Evolutionary conservation across 2,329 filamentous ascomycete genomes (phyloP), one percentile per base, ranked within the genome.

Genomic region (Colletotrichum gloeosporioides): DNA sequence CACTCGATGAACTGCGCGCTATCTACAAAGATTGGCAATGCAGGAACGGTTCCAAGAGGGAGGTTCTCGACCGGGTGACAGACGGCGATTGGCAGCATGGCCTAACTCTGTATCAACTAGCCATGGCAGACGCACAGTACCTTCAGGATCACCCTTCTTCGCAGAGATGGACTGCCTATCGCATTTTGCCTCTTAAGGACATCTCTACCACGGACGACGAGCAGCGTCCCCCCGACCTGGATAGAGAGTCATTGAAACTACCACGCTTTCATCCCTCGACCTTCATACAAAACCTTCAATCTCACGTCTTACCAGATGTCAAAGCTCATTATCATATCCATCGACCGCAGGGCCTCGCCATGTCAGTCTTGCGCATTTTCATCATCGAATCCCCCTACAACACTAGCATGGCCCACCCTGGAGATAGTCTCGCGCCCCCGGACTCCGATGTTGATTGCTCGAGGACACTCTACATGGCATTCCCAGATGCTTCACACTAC

Each of bases 311-410:
- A 2, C 94, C 95, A 2, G 90, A 97, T 75, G 91, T 96, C 79
- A 98, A 97, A 83, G 94, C 94, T 7, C 95, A 98, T 84, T 97
- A 95, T 83, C 93, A 95, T 79, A 91, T 97, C 76, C 92, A 94
- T 78, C 91, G 93, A n/a, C 93, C 94, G 69, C 88, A 90, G 69
- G 88, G 89, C 2, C 87, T 94, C n/a, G 92, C 94, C 0, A 86
- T 97, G 6, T 89, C 95, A 1, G 88, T 97, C 31, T 86, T 98
- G n/a, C 92, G 95, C 67, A 92, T 98, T 62, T 94, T 95, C 80
- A 91, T 96, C 75, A 87, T 95, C 77, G 94, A 97, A 82, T 95
- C 95, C 2, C 95, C 95, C 0, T 98, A 98, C 83, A 76, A 44
- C 31, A 78, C 66, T 9, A 94, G 93, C 79, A 92, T 91, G 18